phyloP scores from a whole-genome alignment of 441 rosid species.

The Gossypium trilobum region DNA sequence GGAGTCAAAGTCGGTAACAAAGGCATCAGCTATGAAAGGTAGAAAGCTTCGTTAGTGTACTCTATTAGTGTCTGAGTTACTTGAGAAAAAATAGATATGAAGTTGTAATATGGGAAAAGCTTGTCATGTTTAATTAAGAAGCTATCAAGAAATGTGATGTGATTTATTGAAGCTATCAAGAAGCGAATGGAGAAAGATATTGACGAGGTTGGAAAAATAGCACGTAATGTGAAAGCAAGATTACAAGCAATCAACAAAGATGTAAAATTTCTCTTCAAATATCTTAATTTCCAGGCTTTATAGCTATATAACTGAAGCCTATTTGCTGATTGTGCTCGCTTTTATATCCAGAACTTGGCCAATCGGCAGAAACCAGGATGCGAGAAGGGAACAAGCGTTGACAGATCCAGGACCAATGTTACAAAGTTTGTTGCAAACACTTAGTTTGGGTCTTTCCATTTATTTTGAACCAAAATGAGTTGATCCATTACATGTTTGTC shows the following conservation, averaged over 20 bases:
- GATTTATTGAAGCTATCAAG: slow-evolving; percentile 53
- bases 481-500: neutral
- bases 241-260: slow-evolving; percentile 72
- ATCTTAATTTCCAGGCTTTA: neutral
- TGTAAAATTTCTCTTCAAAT: slow-evolving; percentile 24
- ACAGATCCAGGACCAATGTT: slow-evolving; percentile 78
- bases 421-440: slow-evolving; percentile 42
- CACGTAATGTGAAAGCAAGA: slow-evolving; percentile 64
- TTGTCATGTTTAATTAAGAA: neutral
- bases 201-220: slow-evolving; percentile 82
- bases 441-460: neutral
- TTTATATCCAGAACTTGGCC: slow-evolving; percentile 48
- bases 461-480: neutral
- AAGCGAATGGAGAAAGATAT: slow-evolving; percentile 85
- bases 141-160: neutral
- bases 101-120: neutral
- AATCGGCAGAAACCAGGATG: slow-evolving; percentile 83
- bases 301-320: neutral
- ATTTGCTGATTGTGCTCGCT: slow-evolving; percentile 9
- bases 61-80: neutral
- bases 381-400: slow-evolving; percentile 76
- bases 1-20: slow-evolving; percentile 85
- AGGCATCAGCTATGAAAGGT: slow-evolving; percentile 95
- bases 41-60: neutral
- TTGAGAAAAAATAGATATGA: too few species aligned